These are phyloP conservation scores for Chlorella variabilis DNA, from an alignment of 163 green algal species.

Conservation along the genomic window DNA sequence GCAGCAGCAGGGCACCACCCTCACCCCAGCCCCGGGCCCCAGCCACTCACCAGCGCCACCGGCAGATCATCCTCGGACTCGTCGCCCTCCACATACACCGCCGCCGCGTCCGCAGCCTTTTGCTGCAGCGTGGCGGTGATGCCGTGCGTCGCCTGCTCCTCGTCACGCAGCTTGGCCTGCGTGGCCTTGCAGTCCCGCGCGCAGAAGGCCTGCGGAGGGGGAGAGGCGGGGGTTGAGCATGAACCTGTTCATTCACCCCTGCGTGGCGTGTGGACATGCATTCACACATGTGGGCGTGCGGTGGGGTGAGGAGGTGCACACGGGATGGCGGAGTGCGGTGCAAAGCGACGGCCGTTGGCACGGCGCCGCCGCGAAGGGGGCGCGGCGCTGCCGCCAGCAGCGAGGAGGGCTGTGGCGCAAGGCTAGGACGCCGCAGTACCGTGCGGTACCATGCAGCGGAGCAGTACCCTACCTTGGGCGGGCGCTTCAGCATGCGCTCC, in stretches of 20 bases:
- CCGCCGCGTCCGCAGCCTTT: not conserved
- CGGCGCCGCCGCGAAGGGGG: no score
- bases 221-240: no score
- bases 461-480: conserved; percentile 31
- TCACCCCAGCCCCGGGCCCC: not conserved
- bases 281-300: no score
- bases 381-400: no score
- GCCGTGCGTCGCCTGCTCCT: not conserved
- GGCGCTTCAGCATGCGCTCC: conserved; percentile 33
- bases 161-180: not conserved
- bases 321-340: no score
- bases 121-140: not conserved
- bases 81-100: not conserved
- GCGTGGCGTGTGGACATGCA: no score
- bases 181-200: not conserved
- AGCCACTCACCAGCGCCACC: not conserved
- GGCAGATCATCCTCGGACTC: conserved; percentile 1
- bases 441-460: no score
- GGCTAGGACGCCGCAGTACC: no score
- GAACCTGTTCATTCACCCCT: no score
- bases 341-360: no score
- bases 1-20: not conserved
- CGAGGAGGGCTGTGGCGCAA: no score
- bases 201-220: not conserved
- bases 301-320: no score